Evolutionary conservation across 2,329 filamentous ascomycete species (phyloP), one percentile per base, ranked within the genome.

Genomic region (Thyridium curvatum): DNA sequence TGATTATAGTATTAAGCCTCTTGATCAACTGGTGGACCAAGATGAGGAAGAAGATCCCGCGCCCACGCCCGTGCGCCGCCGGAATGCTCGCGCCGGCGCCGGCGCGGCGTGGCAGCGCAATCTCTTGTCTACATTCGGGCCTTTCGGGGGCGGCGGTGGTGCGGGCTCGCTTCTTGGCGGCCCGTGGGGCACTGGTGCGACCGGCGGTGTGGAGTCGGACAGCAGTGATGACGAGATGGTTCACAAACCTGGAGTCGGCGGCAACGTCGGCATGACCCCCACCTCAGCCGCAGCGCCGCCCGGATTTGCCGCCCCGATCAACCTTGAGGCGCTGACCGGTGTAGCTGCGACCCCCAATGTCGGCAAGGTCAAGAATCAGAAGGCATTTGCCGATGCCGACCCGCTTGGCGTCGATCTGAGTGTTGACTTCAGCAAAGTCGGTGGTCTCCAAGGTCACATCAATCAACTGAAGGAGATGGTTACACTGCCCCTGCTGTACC

Each of bases 381-480:
- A 95, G 58, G 82, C 87, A 4, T 74, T 96, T 35, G 91, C 91
- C 16, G 93, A 98, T 65, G 87, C 90, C 4, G 93, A 97, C 56
- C 93, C 93, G 33, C 74, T 98, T 4, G 93, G 93, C 9, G 89
- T 98, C 28, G 90, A 97, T 55, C 69, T 91, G 55, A 91, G 80
- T 53, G 88, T 98, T 45, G 90, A 90, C 55, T 96, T 98, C 58
- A 91, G 86, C 59, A 87, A 90, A 48, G 90, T 98, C 40, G 93
- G 93, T 54, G 93, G 93, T 31, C 67, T 98, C 33, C 82, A 94
- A 57, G 84, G 87, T 29, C 91, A 97, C 56, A 96, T 98, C 56
- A 89, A 96, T 56, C 88, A 96, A 60, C 72, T 98, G 45, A 97
- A 98, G 62, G 93, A 98, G 65, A 98, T 98, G 93, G 91, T 98